Conservation (phyloP, 2,329 filamentous ascomycete species). For the Cytospora mali region DNA sequence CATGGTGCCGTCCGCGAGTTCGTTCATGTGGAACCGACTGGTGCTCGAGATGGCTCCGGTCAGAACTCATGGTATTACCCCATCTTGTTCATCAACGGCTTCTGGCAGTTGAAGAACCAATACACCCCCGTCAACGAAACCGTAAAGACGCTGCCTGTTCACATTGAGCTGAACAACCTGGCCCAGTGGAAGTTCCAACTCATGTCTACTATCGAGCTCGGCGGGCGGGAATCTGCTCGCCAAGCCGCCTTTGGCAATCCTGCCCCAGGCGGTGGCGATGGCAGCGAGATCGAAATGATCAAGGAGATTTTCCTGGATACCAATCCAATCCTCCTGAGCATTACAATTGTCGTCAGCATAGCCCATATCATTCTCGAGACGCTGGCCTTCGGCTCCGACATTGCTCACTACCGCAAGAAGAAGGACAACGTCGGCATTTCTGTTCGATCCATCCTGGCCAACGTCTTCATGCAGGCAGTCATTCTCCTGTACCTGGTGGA, state of each 20-base stretch:
- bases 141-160: conserved; percentile 77
- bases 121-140: conserved; percentile 94
- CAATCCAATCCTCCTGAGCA: conserved; percentile 84
- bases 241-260: conserved; percentile 75
- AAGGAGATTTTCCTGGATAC: conserved; percentile 95
- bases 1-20: conserved; percentile 78
- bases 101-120: conserved; percentile 91
- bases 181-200: conserved; percentile 88
- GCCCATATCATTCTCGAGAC: conserved; percentile 95
- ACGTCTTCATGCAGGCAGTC: conserved; percentile 94
- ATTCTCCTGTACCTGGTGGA: conserved; percentile 97
- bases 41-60: conserved; percentile 79
- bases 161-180: conserved; percentile 81
- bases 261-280: conserved; percentile 79
- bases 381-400: conserved; percentile 95
- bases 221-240: conserved; percentile 78
- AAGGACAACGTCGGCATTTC: conserved; percentile 98
- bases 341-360: conserved; percentile 82
- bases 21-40: conserved; percentile 76
- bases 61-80: conserved; percentile 94
- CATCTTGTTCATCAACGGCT: conserved; percentile 89
- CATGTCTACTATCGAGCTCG: conserved; percentile 82
- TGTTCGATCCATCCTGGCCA: conserved; percentile 91
- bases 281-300: conserved; percentile 93
- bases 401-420: conserved; percentile 98